These are phyloP conservation scores for Fusarium sp. DNA, from an alignment of 2,329 filamentous ascomycete genomes.

Conservation along the genomic window DNA sequence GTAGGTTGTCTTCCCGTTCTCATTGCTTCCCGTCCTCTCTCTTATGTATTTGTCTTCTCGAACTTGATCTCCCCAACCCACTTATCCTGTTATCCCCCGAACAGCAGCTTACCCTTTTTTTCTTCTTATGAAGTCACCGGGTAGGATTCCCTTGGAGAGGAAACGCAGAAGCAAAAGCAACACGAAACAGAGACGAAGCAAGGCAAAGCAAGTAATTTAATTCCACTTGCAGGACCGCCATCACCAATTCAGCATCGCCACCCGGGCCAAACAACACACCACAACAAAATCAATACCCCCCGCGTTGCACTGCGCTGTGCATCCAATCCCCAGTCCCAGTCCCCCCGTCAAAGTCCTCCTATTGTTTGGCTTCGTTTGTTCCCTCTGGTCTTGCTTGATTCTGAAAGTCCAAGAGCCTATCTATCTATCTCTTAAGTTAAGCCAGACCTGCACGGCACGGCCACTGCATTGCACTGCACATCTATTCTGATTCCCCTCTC, in stretches of 20 bases:
- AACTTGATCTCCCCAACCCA: constrained; percentile 31
- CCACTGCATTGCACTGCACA: background rate
- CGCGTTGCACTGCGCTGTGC: constrained; percentile 23
- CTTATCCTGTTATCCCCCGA: constrained; percentile 9
- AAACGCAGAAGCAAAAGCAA: constrained; percentile 17
- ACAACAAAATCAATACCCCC: constrained; percentile 22
- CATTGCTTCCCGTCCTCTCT: constrained; percentile 12
- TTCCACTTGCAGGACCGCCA: constrained; percentile 22
- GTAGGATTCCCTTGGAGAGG: constrained; percentile 23
- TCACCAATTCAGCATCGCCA: constrained; percentile 26
- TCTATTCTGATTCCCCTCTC: background rate
- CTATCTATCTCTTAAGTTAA: constrained; percentile 2
- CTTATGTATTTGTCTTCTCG: background rate
- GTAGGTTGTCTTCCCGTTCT: background rate
- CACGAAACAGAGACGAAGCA: constrained; percentile 21
- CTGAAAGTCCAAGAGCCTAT: constrained; percentile 4
- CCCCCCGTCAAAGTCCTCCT: constrained; percentile 21
- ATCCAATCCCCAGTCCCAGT: constrained; percentile 12
- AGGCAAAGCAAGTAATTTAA: constrained; percentile 24
- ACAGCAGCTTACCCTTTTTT: constrained; percentile 17
- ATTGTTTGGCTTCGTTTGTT: constrained; percentile 39
- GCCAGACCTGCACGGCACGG: constrained; percentile 10
- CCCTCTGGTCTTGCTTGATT: constrained; percentile 18
- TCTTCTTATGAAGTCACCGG: constrained; percentile 23
- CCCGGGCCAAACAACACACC: constrained; percentile 15